Conservation (phyloP, 768 basidiomycete genomes). For the Tremella fuciformis region DNA sequence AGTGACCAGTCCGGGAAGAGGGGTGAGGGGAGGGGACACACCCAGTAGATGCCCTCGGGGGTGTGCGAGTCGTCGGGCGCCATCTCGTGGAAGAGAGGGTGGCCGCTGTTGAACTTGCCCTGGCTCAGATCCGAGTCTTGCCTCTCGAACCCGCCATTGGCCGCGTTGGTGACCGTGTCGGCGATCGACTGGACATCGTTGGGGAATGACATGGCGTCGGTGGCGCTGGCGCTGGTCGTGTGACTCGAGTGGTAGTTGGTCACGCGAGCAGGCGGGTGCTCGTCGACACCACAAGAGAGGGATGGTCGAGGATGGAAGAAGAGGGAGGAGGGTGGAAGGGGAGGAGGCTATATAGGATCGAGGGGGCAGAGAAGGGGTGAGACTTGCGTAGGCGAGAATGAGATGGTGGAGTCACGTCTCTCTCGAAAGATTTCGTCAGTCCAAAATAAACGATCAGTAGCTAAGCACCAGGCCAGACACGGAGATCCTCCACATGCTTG, state of each 20-base stretch:
- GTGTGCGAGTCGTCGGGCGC: constrained; percentile 36
- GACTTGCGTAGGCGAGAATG: not conserved
- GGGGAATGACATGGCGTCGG: constrained; percentile 2
- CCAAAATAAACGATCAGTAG: not conserved
- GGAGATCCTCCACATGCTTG: constrained; percentile 27
- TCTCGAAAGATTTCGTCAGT: not conserved
- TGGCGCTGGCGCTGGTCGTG: constrained; percentile 8
- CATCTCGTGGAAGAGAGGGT: constrained; percentile 36
- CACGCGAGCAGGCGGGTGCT: not conserved
- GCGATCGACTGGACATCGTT: constrained; percentile 1
- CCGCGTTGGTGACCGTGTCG: constrained; percentile 3
- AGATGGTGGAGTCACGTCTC: not conserved
- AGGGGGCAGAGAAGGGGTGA: not conserved
- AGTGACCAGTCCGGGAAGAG: not conserved
- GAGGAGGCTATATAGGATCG: no score
- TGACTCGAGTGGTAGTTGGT: constrained; percentile 1
- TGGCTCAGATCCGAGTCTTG: not conserved
- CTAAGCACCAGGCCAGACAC: constrained; percentile 10
- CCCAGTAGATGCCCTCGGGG: constrained; percentile 37
- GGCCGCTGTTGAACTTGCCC: constrained; percentile 16
- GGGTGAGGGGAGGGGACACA: constrained; percentile 11
- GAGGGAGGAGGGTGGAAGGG: not conserved
- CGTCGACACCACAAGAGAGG: not conserved
- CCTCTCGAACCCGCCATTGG: not conserved
- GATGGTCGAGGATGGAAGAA: not conserved